Percentiles rank a stretch among this genome's conserved stretches.
Evolutionary conservation across 140 eudicot genomes (phyloP).

Genomic region (Ambrosia hybrid): DNA sequence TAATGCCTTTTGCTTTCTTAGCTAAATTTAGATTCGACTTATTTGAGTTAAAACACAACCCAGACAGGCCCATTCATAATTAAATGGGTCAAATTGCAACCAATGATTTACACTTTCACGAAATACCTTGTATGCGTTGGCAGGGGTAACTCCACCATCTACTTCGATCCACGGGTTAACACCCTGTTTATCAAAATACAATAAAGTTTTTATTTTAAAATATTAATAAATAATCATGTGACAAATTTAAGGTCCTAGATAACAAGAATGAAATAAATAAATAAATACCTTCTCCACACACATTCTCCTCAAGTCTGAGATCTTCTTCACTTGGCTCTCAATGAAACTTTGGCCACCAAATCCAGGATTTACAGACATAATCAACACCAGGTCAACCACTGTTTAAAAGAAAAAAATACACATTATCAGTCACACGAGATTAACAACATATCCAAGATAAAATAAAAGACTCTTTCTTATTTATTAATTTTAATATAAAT

Average conservation of each 20-base stretch:
- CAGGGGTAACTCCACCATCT: slow-evolving; percentile 97
- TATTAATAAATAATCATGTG: slow-evolving; percentile 2
- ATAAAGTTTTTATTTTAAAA: background rate
- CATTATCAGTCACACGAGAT: background rate
- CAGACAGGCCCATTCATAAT: background rate
- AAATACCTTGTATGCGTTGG: slow-evolving; percentile 85
- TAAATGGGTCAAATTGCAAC: background rate
- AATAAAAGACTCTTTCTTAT: no score
- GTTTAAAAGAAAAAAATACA: slow-evolving; percentile 23
- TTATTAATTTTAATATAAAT: background rate
- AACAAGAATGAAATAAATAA: background rate
- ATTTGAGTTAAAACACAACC: background rate
- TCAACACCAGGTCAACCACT: slow-evolving; percentile 90
- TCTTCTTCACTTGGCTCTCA: slow-evolving; percentile 98
- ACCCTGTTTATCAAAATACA: slow-evolving; percentile 48
- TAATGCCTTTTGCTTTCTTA: background rate
- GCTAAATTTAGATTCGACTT: background rate
- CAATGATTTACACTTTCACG: background rate
- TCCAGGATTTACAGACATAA: slow-evolving; percentile 99
- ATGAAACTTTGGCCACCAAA: slow-evolving; percentile 99
- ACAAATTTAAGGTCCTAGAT: slow-evolving; percentile 6
- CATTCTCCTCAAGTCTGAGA: slow-evolving; percentile 87
- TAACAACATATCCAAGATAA: slow-evolving; percentile 9
- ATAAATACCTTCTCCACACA: slow-evolving; percentile 92
- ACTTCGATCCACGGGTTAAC: slow-evolving; percentile 99